Evolutionary conservation across 1,284 basidiomycete species (phyloP).

Genomic region (Heimioporus punctisporus): DNA sequence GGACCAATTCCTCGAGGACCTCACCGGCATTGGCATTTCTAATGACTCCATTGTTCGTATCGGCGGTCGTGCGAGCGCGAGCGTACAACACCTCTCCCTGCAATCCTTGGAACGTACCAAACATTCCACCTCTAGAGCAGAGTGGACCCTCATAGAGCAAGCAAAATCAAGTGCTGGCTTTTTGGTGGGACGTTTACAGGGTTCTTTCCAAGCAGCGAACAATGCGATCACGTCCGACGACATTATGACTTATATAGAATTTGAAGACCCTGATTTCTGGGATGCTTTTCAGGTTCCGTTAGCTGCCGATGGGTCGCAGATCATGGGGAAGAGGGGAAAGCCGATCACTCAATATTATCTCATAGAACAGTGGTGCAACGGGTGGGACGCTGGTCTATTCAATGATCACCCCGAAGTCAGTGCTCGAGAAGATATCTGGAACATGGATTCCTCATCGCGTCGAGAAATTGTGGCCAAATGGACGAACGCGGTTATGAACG

Average conservation of each 20-base stretch:
- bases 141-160: conserved; percentile 43
- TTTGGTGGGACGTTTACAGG: conserved; percentile 30
- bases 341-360: conserved; percentile 42
- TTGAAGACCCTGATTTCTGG: conserved; percentile 44
- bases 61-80: conserved; percentile 52
- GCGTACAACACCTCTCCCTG: conserved; percentile 47
- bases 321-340: conserved; percentile 41
- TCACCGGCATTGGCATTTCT: conserved; percentile 59
- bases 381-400: conserved; percentile 46
- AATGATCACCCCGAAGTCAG: conserved; percentile 27
- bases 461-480: conserved; percentile 37
- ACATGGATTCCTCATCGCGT: conserved; percentile 39
- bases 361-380: conserved; percentile 46
- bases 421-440: conserved; percentile 43
- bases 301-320: conserved; percentile 41
- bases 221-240: conserved; percentile 22
- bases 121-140: conserved; percentile 25
- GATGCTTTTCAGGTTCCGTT: conserved; percentile 51
- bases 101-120: conserved; percentile 30
- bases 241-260: conserved; percentile 46
- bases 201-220: conserved; percentile 31
- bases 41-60: conserved; percentile 49
- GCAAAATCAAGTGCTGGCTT: conserved; percentile 30
- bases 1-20: conserved; percentile 64
- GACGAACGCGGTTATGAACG: conserved; percentile 41